Percentiles rank a stretch among this genome's conserved stretches.
phyloP scores from a whole-genome alignment of 2,329 filamentous ascomycete genomes.

The Hymenoscyphus albidus region DNA sequence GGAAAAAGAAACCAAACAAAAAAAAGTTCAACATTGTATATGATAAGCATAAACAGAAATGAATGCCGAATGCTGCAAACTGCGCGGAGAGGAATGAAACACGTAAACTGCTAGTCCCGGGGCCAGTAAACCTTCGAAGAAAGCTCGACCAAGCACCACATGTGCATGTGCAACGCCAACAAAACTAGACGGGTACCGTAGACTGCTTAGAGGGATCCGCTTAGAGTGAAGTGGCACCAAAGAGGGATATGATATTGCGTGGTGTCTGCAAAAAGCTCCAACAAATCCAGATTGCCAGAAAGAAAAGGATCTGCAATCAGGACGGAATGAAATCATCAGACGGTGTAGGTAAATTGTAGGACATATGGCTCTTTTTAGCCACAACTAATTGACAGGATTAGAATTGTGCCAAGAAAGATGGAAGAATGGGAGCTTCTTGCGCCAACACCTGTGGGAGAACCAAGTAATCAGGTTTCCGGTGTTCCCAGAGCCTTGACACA shows the following conservation, averaged over 20 bases:
- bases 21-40: neutral
- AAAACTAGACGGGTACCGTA: neutral
- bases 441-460: neutral
- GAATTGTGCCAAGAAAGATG: neutral
- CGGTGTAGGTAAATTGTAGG: neutral
- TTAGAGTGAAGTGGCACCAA: neutral
- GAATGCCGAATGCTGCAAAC: neutral
- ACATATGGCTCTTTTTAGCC: neutral
- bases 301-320: neutral
- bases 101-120: neutral
- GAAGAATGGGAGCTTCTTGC: neutral
- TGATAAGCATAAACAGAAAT: neutral
- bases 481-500: neutral
- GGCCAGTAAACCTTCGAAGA: neutral
- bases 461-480: neutral
- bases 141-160: neutral
- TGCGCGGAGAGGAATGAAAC: neutral
- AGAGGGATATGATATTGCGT: neutral
- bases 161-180: constrained; percentile 4
- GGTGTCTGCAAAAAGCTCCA: neutral
- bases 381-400: neutral
- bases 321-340: neutral
- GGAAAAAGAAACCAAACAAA: neutral
- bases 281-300: neutral
- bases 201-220: neutral